These are phyloP conservation scores for Leccinum longicurvipes DNA, from an alignment of 768 basidiomycete genomes.

Conservation along the genomic window DNA sequence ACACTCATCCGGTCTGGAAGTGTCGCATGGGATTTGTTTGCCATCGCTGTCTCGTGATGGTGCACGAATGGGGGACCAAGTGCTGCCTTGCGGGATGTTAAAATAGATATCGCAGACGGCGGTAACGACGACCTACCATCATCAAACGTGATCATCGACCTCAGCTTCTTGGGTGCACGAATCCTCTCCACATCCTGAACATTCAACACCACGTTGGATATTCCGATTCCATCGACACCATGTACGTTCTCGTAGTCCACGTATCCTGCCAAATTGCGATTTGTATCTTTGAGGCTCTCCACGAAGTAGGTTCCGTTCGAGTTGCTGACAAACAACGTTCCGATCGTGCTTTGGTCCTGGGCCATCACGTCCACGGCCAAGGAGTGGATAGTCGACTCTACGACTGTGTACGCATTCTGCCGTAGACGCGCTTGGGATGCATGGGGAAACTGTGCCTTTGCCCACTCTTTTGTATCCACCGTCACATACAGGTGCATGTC, in stretches of 20 bases:
- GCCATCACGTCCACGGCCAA: constrained; percentile 92
- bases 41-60: constrained; percentile 59
- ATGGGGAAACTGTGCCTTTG: constrained; percentile 90
- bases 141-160: constrained; percentile 83
- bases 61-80: constrained; percentile 70
- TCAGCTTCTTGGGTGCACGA: constrained; percentile 66
- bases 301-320: constrained; percentile 96
- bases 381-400: constrained; percentile 91
- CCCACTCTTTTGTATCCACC: constrained; percentile 80
- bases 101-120: background rate
- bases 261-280: constrained; percentile 81
- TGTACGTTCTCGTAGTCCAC: constrained; percentile 92
- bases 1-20: constrained; percentile 56
- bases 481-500: constrained; percentile 88
- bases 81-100: constrained; percentile 45
- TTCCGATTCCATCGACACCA: constrained; percentile 85
- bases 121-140: constrained; percentile 50
- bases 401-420: constrained; percentile 94
- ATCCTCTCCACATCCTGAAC: constrained; percentile 78
- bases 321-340: constrained; percentile 94
- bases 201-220: constrained; percentile 86
- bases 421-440: constrained; percentile 71
- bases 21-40: constrained; percentile 59
- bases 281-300: constrained; percentile 87
- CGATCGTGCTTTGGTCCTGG: constrained; percentile 59